phyloP scores from a whole-genome alignment of 2,329 filamentous ascomycete genomes.

The Clonostachys solani region DNA sequence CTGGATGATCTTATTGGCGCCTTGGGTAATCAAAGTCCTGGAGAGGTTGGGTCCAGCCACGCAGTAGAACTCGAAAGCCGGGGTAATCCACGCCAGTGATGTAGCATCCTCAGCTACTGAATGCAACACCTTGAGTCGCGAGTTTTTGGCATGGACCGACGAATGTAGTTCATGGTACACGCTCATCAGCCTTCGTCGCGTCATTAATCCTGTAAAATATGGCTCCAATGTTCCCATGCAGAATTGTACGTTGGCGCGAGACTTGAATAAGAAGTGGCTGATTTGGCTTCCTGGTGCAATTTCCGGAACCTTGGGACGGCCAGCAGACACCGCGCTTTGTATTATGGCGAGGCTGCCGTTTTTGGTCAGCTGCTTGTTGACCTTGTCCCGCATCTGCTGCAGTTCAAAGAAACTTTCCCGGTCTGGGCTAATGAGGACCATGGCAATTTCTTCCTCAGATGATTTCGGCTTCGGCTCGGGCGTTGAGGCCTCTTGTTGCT shows the following conservation, averaged over 20 bases:
- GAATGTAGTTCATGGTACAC: constrained; percentile 84
- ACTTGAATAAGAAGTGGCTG: constrained; percentile 95
- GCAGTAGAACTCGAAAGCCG: constrained; percentile 90
- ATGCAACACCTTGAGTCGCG: constrained; percentile 84
- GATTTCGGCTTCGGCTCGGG: constrained; percentile 39
- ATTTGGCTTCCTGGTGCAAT: constrained; percentile 77
- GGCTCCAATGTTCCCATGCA: constrained; percentile 80
- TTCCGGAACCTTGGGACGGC: constrained; percentile 68
- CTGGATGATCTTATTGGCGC: constrained; percentile 83
- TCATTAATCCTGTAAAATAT: constrained; percentile 54
- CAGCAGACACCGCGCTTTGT: constrained; percentile 62
- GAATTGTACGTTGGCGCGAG: constrained; percentile 90
- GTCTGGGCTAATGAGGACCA: constrained; percentile 87
- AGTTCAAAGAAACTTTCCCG: constrained; percentile 93
- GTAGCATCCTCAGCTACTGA: constrained; percentile 70
- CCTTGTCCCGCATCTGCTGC: constrained; percentile 64
- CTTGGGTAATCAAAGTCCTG: constrained; percentile 67
- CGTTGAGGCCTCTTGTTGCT: constrained; percentile 18
- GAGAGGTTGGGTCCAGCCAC: constrained; percentile 75
- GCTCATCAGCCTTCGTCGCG: constrained; percentile 70
- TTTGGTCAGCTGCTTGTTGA: constrained; percentile 66
- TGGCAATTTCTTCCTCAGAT: constrained; percentile 74
- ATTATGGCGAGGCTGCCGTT: constrained; percentile 75
- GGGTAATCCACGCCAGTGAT: constrained; percentile 86
- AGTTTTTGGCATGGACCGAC: constrained; percentile 77